Evolutionary conservation across 768 basidiomycete genomes (phyloP), one percentile per base, ranked within the genome.

Genomic region (Hypholoma fasciculare): DNA sequence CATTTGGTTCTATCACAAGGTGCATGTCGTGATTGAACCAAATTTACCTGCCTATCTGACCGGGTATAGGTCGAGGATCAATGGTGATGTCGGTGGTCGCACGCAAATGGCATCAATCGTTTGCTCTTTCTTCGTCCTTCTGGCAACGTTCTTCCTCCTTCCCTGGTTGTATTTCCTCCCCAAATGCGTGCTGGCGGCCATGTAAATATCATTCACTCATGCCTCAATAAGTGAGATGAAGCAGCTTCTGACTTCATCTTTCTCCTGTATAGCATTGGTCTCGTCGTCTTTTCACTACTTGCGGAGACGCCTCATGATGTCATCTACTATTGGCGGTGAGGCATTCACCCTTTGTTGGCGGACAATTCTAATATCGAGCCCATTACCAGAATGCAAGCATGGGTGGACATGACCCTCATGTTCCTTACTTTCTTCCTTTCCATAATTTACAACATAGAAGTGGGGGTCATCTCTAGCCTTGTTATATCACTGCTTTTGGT

Each of bases 1-100:
- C 94, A 0, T 97, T 88, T 68, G 97, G 96, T 2, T 93, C 92
- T 4, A 94, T 98, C 62, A 94, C 97, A 1, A 82, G 92, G 91
- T 90, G 64, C 49, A 76, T 72, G 3, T 38, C 9, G 16, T 40
- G 37, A 34, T 46, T 36, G 14, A 5, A n/a, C 23, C 13, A 51
- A 30, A 42, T 55, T 1, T 47, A 27, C n/a, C 2, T 55, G 7
- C 11, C 55, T n/a, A 54, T 49, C 19, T 20, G 20, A 30, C 57
- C 30, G 19, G 17, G 1, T 49, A n/a, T 57, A 82, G 91, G 61
- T 92, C 92, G 4, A 82, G 90, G n/a, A 89, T 97, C 49, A 97
- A 95, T 64, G 94, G 88, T 4, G 90, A 93, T 58, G 86, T 92
- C 12, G 96, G 96, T 27, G 93, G 85, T 4, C 82, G 90, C 30